A percentile compares a stretch with the other conserved stretches of the same genome.
Conservation (phyloP, 2,329 filamentous ascomycete genomes). For the Pseudopithomyces chartarum region DNA sequence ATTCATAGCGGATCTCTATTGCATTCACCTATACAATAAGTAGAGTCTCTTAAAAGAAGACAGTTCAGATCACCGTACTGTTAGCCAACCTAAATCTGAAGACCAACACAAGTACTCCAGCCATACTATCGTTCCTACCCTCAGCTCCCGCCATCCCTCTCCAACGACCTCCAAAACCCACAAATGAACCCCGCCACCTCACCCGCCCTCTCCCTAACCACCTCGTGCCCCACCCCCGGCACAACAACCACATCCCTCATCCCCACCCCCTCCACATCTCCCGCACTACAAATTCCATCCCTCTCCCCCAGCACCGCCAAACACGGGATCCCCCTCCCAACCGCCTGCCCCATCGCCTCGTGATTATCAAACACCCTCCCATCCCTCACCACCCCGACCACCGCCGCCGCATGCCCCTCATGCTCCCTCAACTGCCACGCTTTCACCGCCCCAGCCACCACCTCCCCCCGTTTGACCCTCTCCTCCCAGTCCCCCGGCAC, state of each 20-base stretch:
- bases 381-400: slow-evolving; percentile 55
- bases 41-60: no score
- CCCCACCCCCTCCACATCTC: slow-evolving; percentile 40
- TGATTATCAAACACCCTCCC: slow-evolving; percentile 50
- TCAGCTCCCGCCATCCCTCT: background rate
- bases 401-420: slow-evolving; percentile 51
- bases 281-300: slow-evolving; percentile 42
- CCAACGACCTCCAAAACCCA: slow-evolving; percentile 30
- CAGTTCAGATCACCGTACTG: no score
- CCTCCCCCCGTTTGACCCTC: slow-evolving; percentile 46
- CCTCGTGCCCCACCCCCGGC: slow-evolving; percentile 45
- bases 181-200: slow-evolving; percentile 45
- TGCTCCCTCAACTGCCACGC: slow-evolving; percentile 57
- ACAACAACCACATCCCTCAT: slow-evolving; percentile 47
- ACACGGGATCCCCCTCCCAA: slow-evolving; percentile 23
- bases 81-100: no score
- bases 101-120: no score
- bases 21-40: no score
- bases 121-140: background rate
- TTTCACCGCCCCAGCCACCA: slow-evolving; percentile 55
- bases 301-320: slow-evolving; percentile 45
- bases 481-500: slow-evolving; percentile 54
- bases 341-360: slow-evolving; percentile 36
- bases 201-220: slow-evolving; percentile 44
- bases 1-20: no score